Base-by-base conservation (phyloP, 2,329 filamentous ascomycete genomes). In the Pyrenophora graminea region DNA sequence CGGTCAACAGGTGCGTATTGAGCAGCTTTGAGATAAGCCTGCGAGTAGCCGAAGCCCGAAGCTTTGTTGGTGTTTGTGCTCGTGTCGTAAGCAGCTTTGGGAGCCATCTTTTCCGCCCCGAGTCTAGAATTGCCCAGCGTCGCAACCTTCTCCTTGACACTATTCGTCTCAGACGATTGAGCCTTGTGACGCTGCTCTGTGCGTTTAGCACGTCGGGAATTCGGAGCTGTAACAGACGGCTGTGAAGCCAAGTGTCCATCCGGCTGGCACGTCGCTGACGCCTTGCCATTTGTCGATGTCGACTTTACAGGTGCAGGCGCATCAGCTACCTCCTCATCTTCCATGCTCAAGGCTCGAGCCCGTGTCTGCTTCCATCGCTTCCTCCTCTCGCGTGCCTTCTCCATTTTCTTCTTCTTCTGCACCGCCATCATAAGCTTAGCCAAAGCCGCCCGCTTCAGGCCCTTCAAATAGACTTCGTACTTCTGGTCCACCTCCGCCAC, bases 1-100 rank as follows among this genome's bases (percentile, higher is more conserved):
- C 74, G 76, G 60, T 78, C 76, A 34, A 74, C 62, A 32, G 66
- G 63, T 23, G 63, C 56, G 31, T 56, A 63, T 3, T 58, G 33
- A 37, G 41, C 45, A 2, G 50, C 56, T 18, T 60, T 62, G 7
- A 61, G 51, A 39, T 69, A 68, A 4, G 62, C 45, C 17, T 63
- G 48, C 7, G 67, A 69, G 37, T 68, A 69, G 40, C 56, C 56
- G 3, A 27, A 21, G 19, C n/a, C 36, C 2, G 55, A 41, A 8
- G 32, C 32, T 8, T 25, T 51, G 8, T 31, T 33, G 25, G 43
- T 47, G 39, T 15, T 44, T 30, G n/a, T 53, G 23, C 45, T 54
- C 15, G 42, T 27, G 10, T 46, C 52, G 27, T 47, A 27, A 18
- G 48, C 39, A 19, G 49, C 44, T 7, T 21, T 43, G n/a, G 50